Evolutionary conservation across 257 asterid species (phyloP), one percentile per base, ranked within the genome.

Genomic region (Ilex aquifolium): DNA sequence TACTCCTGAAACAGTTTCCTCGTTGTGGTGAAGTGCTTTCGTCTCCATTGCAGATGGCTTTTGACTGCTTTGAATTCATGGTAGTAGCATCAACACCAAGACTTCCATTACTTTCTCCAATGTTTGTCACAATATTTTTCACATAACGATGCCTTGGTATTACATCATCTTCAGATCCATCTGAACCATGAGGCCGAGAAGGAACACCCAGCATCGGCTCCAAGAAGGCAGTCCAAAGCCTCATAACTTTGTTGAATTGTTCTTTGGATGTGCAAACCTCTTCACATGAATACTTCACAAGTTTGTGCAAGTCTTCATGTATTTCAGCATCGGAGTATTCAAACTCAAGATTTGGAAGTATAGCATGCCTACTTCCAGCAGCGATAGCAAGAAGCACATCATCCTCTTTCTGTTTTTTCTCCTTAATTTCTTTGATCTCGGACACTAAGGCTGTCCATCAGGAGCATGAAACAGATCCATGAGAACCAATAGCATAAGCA

Each of bases 191-290:
- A 44, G 76, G 74, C 40, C 79, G 83, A 71, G 88, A 77, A 61
- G 80, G 79, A 67, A 90, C 80, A 59, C 92, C 96, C 69, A 93
- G 69, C 69, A 93, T 77, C 31, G 86, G 95, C 85, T 93, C 99
- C 64, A 93, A 77, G 75, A 90, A 90, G 63, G 80, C 77, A 61
- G 90, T 86, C 97, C 97, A 93, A 61, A 90, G 85, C 76, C 85
- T 76, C 86, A 90, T 67, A 65, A 90, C 88, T 72, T 88, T 90
- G 66, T 80, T 82, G 36, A 76, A 65, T 71, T 93, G 99, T 65
- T 93, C 99, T 79, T 93, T 86, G 14, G 90, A 82, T 53, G 99
- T 81, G 83, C 96, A 93, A 73, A 93, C 80, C 82, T 93, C 99
- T 69, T 93, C 92, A 70, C 95, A 88, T 2, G 99, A 93, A 75